Evolutionary conservation across 1,284 basidiomycete species (phyloP).

Genomic region (Sporisorium reilianum): DNA sequence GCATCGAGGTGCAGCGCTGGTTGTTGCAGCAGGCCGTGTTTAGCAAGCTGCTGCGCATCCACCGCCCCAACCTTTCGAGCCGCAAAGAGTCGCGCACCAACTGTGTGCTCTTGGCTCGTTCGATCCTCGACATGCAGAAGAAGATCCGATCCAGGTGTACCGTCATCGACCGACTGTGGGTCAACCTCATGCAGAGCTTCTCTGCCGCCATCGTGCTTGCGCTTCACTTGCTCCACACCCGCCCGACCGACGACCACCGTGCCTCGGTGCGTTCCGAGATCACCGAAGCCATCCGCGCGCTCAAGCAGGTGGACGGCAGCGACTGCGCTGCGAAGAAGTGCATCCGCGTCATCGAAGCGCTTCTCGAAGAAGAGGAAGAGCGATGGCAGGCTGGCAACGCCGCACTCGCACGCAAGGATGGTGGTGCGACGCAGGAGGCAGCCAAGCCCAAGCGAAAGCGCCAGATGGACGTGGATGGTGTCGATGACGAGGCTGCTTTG

Average conservation of each 20-base stretch:
- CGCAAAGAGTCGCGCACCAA: conserved; percentile 54
- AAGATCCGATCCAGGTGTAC: conserved; percentile 58
- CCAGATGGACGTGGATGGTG: conserved; percentile 39
- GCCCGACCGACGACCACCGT: conserved; percentile 46
- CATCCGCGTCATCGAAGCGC: conserved; percentile 63
- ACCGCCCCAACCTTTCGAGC: conserved; percentile 57
- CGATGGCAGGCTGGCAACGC: conserved; percentile 56
- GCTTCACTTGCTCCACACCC: conserved; percentile 62
- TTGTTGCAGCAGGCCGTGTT: conserved; percentile 65
- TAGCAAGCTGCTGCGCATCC: conserved; percentile 62
- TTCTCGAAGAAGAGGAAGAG: conserved; percentile 64
- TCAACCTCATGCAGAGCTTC: conserved; percentile 62
- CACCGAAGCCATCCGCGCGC: conserved; percentile 59
- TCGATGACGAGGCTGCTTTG: conserved; percentile 22
- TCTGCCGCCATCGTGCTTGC: conserved; percentile 64
- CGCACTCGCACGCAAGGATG: conserved; percentile 31
- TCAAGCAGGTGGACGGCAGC: conserved; percentile 54
- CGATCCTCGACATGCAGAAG: conserved; percentile 65
- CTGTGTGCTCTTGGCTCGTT: conserved; percentile 63
- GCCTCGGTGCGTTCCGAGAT: conserved; percentile 61
- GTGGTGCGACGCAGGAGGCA: conserved; percentile 11
- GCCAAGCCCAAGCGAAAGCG: conserved; percentile 49
- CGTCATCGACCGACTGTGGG: conserved; percentile 61
- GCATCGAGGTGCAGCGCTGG: conserved; percentile 64
- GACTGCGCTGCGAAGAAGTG: conserved; percentile 53